A percentile compares a stretch with the other conserved stretches of the same genome.
These are phyloP conservation scores for Aurinia saxatilis DNA, from an alignment of 345 rosid genomes.

Conservation along the genomic window DNA sequence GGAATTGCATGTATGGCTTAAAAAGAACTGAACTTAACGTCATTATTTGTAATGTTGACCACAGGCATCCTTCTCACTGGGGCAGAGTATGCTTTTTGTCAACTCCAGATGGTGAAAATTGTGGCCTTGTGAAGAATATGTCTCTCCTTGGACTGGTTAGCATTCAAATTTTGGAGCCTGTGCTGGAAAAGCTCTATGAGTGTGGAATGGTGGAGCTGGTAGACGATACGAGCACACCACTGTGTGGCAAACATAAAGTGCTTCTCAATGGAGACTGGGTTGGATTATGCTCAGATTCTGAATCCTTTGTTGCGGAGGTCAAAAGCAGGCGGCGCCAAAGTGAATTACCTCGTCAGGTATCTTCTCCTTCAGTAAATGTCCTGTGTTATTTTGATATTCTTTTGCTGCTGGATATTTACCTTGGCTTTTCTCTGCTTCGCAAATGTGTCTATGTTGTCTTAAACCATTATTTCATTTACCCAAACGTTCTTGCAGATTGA, in stretches of 20 bases:
- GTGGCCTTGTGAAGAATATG: conserved; percentile 94
- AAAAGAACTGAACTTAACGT: neutral
- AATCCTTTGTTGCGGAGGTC: conserved; percentile 44
- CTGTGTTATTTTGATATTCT: neutral
- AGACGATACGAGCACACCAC: conserved; percentile 44
- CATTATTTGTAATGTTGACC: neutral
- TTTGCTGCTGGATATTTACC: conserved; percentile 3
- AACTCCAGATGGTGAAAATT: conserved; percentile 95
- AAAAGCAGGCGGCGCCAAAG: conserved; percentile 54
- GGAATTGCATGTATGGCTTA: neutral
- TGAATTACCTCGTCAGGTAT: conserved; percentile 62
- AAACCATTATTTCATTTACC: neutral
- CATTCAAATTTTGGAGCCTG: conserved; percentile 41
- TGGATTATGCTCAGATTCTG: conserved; percentile 61
- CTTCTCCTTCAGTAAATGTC: conserved; percentile 8
- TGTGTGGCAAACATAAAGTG: conserved; percentile 48
- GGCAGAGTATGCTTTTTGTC: conserved; percentile 92
- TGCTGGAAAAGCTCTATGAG: conserved; percentile 35
- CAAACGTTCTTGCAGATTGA: conserved; percentile 49
- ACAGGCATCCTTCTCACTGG: conserved; percentile 96
- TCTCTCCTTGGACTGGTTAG: conserved; percentile 77
- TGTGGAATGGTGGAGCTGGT: conserved; percentile 66
- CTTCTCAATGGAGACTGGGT: conserved; percentile 91
- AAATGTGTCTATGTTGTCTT: neutral
- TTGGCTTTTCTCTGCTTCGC: neutral